phyloP scores from a whole-genome alignment of 768 basidiomycete genomes.

The Mrakia gelida region DNA sequence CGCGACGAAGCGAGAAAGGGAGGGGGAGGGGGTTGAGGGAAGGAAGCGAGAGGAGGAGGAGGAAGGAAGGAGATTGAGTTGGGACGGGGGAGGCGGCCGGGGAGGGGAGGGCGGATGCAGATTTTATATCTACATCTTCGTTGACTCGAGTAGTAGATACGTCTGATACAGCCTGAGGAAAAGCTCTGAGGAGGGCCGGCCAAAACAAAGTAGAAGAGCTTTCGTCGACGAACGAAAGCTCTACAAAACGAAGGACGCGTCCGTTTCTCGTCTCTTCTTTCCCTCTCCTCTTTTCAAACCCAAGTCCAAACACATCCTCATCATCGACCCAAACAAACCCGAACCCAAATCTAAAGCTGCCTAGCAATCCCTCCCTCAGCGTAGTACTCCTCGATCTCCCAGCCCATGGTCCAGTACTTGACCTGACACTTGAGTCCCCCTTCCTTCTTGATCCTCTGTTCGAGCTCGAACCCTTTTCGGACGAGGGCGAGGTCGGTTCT shows the following conservation, averaged over 20 bases:
- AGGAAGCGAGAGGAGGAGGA: too few species aligned
- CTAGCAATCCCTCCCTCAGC: conserved; percentile 34
- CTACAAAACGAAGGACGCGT: neutral
- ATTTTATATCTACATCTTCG: too few species aligned
- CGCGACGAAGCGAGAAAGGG: too few species aligned
- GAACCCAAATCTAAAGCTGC: conserved; percentile 1
- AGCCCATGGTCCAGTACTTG: conserved; percentile 85
- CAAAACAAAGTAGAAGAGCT: too few species aligned
- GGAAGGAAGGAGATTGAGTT: too few species aligned
- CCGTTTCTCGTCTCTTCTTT: neutral
- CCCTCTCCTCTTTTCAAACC: neutral
- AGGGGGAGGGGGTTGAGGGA: too few species aligned
- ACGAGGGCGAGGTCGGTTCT: conserved; percentile 83
- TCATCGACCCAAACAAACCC: neutral
- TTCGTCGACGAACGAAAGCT: too few species aligned
- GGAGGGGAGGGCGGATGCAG: too few species aligned
- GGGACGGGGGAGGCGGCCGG: too few species aligned
- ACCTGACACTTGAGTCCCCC: conserved; percentile 72
- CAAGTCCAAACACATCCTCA: neutral
- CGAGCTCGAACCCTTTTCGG: conserved; percentile 69
- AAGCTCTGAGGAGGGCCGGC: too few species aligned
- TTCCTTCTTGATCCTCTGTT: conserved; percentile 70
- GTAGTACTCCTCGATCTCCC: conserved; percentile 91
- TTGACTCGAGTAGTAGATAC: too few species aligned
- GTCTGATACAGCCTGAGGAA: too few species aligned